Conservation (phyloP, 495 filamentous ascomycete species). For the Penicillium coffeae region DNA sequence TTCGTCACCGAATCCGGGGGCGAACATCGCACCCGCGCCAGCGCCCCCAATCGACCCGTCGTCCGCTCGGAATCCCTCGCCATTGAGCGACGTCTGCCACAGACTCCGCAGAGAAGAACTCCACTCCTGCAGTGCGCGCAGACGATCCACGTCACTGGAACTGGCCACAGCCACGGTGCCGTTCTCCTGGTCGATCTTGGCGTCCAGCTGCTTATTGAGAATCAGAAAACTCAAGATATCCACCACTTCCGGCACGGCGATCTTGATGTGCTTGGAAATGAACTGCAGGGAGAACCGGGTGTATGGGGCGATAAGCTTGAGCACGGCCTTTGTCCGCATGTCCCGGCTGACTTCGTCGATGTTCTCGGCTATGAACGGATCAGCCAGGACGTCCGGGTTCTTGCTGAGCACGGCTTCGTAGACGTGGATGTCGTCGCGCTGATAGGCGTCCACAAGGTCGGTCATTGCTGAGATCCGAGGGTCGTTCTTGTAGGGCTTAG, state of each 20-base stretch:
- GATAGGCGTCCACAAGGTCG: conserved; percentile 92
- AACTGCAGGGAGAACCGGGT: conserved; percentile 84
- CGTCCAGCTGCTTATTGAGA: conserved; percentile 78
- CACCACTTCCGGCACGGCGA: conserved; percentile 78
- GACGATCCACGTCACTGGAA: conserved; percentile 66
- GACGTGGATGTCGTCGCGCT: conserved; percentile 86
- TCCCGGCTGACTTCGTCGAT: conserved; percentile 98
- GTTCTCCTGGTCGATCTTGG: conserved; percentile 82
- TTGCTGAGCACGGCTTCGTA: conserved; percentile 86
- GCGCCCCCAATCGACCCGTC: conserved; percentile 25
- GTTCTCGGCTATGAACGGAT: conserved; percentile 97
- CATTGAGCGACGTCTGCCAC: conserved; percentile 62
- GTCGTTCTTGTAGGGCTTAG: conserved; percentile 97
- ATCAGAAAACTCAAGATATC: conserved; percentile 93
- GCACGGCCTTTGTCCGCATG: conserved; percentile 92
- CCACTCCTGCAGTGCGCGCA: conserved; percentile 71
- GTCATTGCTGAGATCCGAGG: conserved; percentile 96
- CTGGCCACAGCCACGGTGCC: conserved; percentile 80
- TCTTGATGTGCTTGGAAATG: conserved; percentile 80
- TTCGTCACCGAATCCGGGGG: conserved; percentile 34
- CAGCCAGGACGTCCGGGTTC: conserved; percentile 83
- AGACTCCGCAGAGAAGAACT: conserved; percentile 61
- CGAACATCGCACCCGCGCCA: conserved; percentile 24
- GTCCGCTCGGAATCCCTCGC: conserved; percentile 65
- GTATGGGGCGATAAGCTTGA: conserved; percentile 93